phyloP scores from a whole-genome alignment of 2,329 filamentous ascomycete species.

The Ceratocystis alfenasii region DNA sequence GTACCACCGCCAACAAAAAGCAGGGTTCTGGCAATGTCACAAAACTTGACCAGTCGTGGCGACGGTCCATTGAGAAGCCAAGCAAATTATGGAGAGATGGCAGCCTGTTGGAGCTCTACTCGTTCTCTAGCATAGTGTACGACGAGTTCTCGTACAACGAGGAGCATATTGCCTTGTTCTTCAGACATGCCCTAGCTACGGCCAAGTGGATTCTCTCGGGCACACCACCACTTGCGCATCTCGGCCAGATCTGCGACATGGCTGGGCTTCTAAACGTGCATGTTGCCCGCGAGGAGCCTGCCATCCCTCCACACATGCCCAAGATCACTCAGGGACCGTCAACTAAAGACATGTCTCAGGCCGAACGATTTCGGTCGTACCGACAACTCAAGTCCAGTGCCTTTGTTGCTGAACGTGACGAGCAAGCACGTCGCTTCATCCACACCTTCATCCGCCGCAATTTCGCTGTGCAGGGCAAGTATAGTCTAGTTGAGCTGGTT shows the following conservation, averaged over 20 bases:
- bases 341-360: conserved; percentile 26
- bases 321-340: conserved; percentile 29
- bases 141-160: conserved; percentile 37
- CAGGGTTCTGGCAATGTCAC: background rate
- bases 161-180: conserved; percentile 28
- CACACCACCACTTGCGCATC: conserved; percentile 31
- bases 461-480: conserved; percentile 25
- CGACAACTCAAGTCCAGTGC: conserved; percentile 30
- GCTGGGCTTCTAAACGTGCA: conserved; percentile 32
- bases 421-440: conserved; percentile 29
- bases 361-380: conserved; percentile 29
- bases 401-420: conserved; percentile 30
- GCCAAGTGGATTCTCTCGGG: conserved; percentile 37
- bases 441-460: conserved; percentile 29
- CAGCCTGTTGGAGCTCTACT: conserved; percentile 31
- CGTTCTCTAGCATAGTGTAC: conserved; percentile 32
- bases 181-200: conserved; percentile 28
- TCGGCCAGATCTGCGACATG: conserved; percentile 31
- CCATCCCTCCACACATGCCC: conserved; percentile 30
- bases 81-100: conserved; percentile 20
- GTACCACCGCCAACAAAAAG: background rate
- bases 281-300: conserved; percentile 30
- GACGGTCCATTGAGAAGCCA: background rate
- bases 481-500: conserved; percentile 25
- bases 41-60: conserved; percentile 11